Percentiles rank a stretch among this genome's conserved stretches.
Conservation (phyloP, 768 basidiomycete species). For the Termitomyces sp. region DNA sequence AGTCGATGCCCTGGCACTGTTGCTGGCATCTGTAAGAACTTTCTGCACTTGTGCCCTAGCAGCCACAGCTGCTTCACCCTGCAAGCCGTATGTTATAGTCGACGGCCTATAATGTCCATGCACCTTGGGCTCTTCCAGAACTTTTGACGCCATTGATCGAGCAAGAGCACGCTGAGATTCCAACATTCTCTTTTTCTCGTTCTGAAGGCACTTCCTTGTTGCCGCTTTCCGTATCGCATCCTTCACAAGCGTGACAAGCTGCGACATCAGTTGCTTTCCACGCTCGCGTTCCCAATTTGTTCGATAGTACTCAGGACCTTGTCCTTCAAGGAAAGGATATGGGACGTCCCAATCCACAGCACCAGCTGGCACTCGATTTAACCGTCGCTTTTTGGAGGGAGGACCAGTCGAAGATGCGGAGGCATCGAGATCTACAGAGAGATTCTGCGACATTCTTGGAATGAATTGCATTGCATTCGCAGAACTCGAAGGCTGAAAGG, state of each 20-base stretch:
- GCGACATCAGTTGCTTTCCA: constrained; percentile 57
- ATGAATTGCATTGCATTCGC: not conserved
- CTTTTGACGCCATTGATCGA: not conserved
- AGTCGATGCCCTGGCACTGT: constrained; percentile 5
- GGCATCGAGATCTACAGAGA: not conserved
- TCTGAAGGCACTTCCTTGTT: constrained; percentile 44
- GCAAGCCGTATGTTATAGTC: constrained; percentile 30
- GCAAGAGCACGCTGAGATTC: not conserved
- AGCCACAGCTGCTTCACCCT: constrained; percentile 14
- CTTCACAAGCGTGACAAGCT: constrained; percentile 61
- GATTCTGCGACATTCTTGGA: not conserved
- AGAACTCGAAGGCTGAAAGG: constrained; percentile 8
- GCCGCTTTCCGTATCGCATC: constrained; percentile 62
- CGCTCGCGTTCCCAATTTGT: constrained; percentile 66
- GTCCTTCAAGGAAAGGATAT: constrained; percentile 70
- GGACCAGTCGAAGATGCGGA: constrained; percentile 18
- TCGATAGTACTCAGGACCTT: constrained; percentile 67
- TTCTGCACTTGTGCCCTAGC: constrained; percentile 19
- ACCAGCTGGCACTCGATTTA: constrained; percentile 72
- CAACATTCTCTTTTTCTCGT: constrained; percentile 12
- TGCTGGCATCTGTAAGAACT: constrained; percentile 27
- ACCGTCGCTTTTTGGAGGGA: constrained; percentile 57
- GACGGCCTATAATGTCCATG: constrained; percentile 32
- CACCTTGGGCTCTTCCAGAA: constrained; percentile 19
- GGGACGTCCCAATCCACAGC: constrained; percentile 83